phyloP scores from a whole-genome alignment of 140 eudicot genomes.

The Senecio squalidus region DNA sequence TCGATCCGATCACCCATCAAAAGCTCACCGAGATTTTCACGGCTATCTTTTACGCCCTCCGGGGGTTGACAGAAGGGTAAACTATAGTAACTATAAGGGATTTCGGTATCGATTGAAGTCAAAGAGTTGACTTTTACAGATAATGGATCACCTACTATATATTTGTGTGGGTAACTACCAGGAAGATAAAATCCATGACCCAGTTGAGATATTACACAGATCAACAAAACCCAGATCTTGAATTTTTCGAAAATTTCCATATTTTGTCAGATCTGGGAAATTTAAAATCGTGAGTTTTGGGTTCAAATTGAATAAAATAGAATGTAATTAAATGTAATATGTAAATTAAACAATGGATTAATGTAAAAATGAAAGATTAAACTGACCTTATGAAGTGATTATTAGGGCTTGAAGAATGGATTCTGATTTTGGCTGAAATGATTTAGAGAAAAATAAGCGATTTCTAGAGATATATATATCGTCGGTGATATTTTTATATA shows the following conservation, averaged over 20 bases:
- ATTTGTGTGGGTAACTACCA: conserved; percentile 52
- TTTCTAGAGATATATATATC: too few species aligned
- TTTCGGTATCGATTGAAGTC: conserved; percentile 53
- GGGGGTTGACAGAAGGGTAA: conserved; percentile 39
- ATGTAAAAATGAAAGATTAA: too few species aligned
- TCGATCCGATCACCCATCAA: conserved; percentile 63
- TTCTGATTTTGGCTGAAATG: conserved; percentile 1
- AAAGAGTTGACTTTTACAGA: conserved; percentile 54
- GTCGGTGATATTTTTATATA: not conserved
- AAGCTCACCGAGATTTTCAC: conserved; percentile 59
- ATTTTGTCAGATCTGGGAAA: conserved; percentile 23
- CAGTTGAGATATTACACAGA: conserved; percentile 13
- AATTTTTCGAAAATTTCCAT: conserved; percentile 34
- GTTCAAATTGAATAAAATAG: too few species aligned
- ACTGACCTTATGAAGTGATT: too few species aligned
- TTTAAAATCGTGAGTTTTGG: conserved; percentile 17
- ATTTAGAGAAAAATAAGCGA: not conserved
- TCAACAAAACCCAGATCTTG: conserved; percentile 38
- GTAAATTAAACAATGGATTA: too few species aligned
- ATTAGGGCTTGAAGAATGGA: not conserved
- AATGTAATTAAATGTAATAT: too few species aligned
- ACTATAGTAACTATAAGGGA: conserved; percentile 40
- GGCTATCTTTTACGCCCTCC: conserved; percentile 42
- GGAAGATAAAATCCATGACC: conserved; percentile 48
- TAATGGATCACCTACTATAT: conserved; percentile 39